phyloP scores from a whole-genome alignment of 768 basidiomycete species.

The Leccinum rimulosum region DNA sequence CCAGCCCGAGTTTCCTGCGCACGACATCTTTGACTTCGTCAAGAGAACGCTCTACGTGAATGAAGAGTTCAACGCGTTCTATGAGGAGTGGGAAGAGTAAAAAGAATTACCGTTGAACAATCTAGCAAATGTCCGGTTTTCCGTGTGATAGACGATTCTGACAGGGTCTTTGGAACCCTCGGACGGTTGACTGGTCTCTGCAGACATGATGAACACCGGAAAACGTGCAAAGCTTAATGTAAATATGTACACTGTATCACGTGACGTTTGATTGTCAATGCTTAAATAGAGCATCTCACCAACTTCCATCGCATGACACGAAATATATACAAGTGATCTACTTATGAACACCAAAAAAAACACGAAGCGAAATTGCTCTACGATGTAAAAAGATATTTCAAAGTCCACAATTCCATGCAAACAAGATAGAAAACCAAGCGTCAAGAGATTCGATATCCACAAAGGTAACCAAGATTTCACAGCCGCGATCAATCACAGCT shows the following conservation, averaged over 20 bases:
- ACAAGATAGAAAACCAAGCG: conserved; percentile 6
- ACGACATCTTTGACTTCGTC: conserved; percentile 56
- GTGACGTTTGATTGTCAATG: neutral
- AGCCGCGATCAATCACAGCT: conserved; percentile 25
- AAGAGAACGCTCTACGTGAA: conserved; percentile 54
- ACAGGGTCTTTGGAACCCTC: conserved; percentile 4
- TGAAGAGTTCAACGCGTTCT: conserved; percentile 5
- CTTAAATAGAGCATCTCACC: no score
- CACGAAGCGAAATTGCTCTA: conserved; percentile 15
- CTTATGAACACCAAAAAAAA: conserved; percentile 3
- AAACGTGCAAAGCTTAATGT: neutral
- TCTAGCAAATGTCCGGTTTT: conserved; percentile 37
- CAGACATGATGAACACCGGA: conserved; percentile 7
- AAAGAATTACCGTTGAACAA: conserved; percentile 39
- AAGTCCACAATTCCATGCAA: conserved; percentile 23
- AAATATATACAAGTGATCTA: neutral
- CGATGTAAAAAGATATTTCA: conserved; percentile 2
- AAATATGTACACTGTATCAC: neutral
- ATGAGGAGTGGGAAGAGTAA: neutral
- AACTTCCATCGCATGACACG: neutral
- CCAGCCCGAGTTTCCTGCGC: conserved; percentile 58
- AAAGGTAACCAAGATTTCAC: neutral
- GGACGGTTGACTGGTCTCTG: conserved; percentile 3
- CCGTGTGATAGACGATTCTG: conserved; percentile 39
- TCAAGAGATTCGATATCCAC: conserved; percentile 5